These are phyloP conservation scores for Sphagnum contortum DNA, from an alignment of 225 moss, liverwort and hornwort genomes.

Conservation along the genomic window DNA sequence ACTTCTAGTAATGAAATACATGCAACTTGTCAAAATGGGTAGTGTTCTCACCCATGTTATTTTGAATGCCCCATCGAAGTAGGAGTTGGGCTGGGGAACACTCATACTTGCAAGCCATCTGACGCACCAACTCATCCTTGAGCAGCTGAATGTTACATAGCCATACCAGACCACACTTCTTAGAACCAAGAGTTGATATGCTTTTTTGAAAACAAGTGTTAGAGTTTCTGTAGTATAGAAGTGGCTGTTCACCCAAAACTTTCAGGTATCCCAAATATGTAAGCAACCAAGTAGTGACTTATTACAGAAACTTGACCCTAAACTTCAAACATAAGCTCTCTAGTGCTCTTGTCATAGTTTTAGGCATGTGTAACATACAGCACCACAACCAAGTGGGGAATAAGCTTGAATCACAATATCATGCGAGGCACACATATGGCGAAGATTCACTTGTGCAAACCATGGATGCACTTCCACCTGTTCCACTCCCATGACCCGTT, in stretches of 20 bases:
- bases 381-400: constrained; percentile 71
- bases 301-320: too few relatives aligned
- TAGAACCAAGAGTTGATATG: too few relatives aligned
- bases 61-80: constrained; percentile 86
- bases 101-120: constrained; percentile 38
- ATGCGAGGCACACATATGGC: constrained; percentile 37
- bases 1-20: too few relatives aligned
- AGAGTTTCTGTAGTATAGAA: too few relatives aligned
- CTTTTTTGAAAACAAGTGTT: too few relatives aligned
- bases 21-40: background rate
- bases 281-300: too few relatives aligned
- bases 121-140: constrained; percentile 45
- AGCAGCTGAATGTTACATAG: constrained; percentile 37
- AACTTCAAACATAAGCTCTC: too few relatives aligned
- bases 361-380: constrained; percentile 13
- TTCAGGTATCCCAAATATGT: too few relatives aligned
- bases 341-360: too few relatives aligned
- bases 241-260: too few relatives aligned
- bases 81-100: constrained; percentile 68
- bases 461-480: constrained; percentile 73
- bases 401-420: constrained; percentile 69
- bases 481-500: background rate
- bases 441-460: constrained; percentile 50
- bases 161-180: background rate
- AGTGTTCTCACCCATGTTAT: constrained; percentile 35